Base-by-base conservation (phyloP, 2,329 filamentous ascomycete species). In the Penicillium hesseltinei region DNA sequence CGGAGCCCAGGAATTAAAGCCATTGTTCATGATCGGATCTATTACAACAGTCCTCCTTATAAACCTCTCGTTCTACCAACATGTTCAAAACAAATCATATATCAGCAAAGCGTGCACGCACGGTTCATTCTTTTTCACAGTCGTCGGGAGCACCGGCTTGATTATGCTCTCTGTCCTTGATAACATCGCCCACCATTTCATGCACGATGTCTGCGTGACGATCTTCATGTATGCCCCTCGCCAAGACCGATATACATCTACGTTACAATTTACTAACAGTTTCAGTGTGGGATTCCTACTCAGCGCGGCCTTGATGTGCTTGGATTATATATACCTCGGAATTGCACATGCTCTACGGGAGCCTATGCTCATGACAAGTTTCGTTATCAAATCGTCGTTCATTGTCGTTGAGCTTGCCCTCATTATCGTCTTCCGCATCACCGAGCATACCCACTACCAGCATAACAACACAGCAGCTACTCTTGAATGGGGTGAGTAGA, bases 41-140 rank as follows among this genome's bases (percentile, higher is more conserved):
- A 48, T 63, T 36, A 57, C 57, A n/a, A 62, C 61, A 5, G 61
- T 62, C 25, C 38, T 62, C 2, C 61, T 60, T 15, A 35, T 63
- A 31, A 62, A 62, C 27, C 35, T 63, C 29, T 62, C 61, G 11
- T 63, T 63, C 40, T 60, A 57, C n/a, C 57, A 60, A 58, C 60
- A 62, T 45, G 29, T 62, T 25, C 59, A 60, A 36, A 50, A 51
- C 35, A 62, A 62, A 43, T 58, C 45, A 53, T 56, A 63, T 31
- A 53, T 54, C 50, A 62, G 45, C 60, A 62, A 58, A 33, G 3
- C 42, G 9, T 62, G 50, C 55, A 56, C 55, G 25, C 59, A 63
- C 33, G 36, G 57, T 29, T 63, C 61, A 35, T 63, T 60, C 42
- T 7, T 60, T 43, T 60, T 62, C 29, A 58, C 61, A 25, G 48